phyloP scores from a whole-genome alignment of 2,329 filamentous ascomycete species.

The Fusarium abutilonis region DNA sequence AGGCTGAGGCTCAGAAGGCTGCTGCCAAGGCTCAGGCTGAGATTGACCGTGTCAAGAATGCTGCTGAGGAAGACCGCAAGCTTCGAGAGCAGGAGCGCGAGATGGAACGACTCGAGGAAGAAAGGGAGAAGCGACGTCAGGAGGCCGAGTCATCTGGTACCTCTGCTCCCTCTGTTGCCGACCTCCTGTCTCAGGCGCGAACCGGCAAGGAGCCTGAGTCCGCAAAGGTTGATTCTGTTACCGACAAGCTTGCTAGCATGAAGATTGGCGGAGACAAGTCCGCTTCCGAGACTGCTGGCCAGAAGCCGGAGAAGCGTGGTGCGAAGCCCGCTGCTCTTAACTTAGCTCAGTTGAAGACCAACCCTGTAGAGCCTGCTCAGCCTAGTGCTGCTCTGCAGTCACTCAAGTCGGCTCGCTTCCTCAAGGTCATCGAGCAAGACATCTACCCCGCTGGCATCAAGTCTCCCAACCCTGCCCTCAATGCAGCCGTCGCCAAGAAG shows the following conservation, averaged over 20 bases:
- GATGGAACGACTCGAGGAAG: slow-evolving; percentile 78
- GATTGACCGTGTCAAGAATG: slow-evolving; percentile 54
- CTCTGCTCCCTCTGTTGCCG: slow-evolving; percentile 58
- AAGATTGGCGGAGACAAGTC: slow-evolving; percentile 59
- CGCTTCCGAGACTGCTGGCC: slow-evolving; percentile 61
- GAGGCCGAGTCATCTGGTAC: slow-evolving; percentile 62
- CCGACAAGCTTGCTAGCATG: slow-evolving; percentile 63
- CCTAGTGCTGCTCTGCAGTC: slow-evolving; percentile 94
- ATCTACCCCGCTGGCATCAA: slow-evolving; percentile 85
- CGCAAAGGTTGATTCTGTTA: slow-evolving; percentile 53
- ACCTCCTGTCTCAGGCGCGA: slow-evolving; percentile 58
- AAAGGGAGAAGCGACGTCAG: slow-evolving; percentile 67
- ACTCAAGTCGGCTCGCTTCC: slow-evolving; percentile 88
- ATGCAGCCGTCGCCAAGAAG: slow-evolving; percentile 81
- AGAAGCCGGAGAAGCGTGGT: slow-evolving; percentile 67
- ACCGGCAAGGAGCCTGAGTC: slow-evolving; percentile 54
- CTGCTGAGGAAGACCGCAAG: slow-evolving; percentile 70
- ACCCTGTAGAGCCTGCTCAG: slow-evolving; percentile 87
- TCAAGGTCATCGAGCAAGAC: slow-evolving; percentile 80
- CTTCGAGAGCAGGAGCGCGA: slow-evolving; percentile 77
- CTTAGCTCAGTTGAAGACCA: slow-evolving; percentile 81
- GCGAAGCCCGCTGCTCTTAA: slow-evolving; percentile 89
- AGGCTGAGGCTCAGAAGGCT: slow-evolving; percentile 57
- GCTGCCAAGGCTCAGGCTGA: slow-evolving; percentile 63
- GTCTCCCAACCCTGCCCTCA: slow-evolving; percentile 92